Evolutionary conservation across 768 basidiomycete genomes (phyloP), one percentile per base, ranked within the genome.

Genomic region (Ramaria sp.): DNA sequence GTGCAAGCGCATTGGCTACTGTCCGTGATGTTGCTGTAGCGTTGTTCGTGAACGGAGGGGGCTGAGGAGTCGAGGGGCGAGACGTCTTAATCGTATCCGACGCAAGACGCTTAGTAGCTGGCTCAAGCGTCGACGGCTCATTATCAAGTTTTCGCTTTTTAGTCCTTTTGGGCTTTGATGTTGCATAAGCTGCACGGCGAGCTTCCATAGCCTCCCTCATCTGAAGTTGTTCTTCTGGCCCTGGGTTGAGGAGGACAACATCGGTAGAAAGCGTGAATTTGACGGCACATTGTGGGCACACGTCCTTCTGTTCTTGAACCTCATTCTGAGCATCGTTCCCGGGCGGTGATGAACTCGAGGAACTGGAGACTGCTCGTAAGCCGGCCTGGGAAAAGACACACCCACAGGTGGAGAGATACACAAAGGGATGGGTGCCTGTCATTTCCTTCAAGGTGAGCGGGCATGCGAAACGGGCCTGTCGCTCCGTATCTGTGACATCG

Each of bases 391-490:
- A 85, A 70, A 97, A 90, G 30, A 92, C 90, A 65, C 91, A 94
- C 15, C 93, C 93, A 62, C 95, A 98, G 0, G 83, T 70, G 13
- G 76, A 73, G 60, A 97, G 67, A 64, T 93, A 95, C 51, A 93
- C 82, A 66, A 98, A 98, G 0, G 92, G 90, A 50, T 86, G 78
- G 3, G 67, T 65, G 13, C 96, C 96, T 61, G 90, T 92, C 92
- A 97, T 97, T 70, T 96, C 95, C 66, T 91, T 90, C 59, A 89
- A 71, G 1, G 85, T 90, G 50, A 98, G 75, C 0, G 96, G 90
- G 70, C 96, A 99, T 54, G 93, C 81, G 62, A 93, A 98, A 51
- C 77, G 78, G 1, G 87, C 74, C 1, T 65, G 73, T 50, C 77
- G 81, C n/a, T 64, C 65, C 25, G 67, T 52, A 16, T 64, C 61